Percentiles rank a stretch among this genome's conserved stretches.
Evolutionary conservation across 139 green algal species (phyloP).

Genomic region (Ettlia oleoabundans): DNA sequence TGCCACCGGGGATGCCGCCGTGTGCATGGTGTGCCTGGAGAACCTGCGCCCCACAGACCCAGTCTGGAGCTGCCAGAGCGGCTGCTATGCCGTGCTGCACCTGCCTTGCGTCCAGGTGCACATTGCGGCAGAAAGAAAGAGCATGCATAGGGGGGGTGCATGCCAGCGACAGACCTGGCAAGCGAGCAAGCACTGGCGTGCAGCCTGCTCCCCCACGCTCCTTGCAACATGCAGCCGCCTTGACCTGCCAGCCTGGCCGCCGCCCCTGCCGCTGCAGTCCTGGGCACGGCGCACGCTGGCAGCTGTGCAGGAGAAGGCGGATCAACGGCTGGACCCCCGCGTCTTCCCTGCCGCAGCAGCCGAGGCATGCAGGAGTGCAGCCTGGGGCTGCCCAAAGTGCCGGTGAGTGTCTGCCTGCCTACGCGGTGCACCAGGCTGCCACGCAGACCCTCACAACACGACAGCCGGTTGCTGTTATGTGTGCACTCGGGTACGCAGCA

Average conservation of each 20-base stretch:
- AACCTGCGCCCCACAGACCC: constrained; percentile 48
- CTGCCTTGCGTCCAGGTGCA: constrained; percentile 73
- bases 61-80: constrained; percentile 66
- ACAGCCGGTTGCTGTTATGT: too few relatives aligned
- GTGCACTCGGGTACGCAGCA: too few relatives aligned
- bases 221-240: neutral
- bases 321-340: neutral
- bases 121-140: neutral
- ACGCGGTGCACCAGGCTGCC: neutral
- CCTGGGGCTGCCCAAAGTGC: constrained; percentile 88
- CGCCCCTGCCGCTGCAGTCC: constrained; percentile 45
- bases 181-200: too few relatives aligned
- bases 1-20: constrained; percentile 41
- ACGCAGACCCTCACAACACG: neutral
- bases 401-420: constrained; percentile 13
- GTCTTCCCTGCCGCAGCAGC: constrained; percentile 30
- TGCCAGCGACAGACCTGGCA: too few relatives aligned
- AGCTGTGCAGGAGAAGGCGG: constrained; percentile 32
- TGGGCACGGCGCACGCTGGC: constrained; percentile 75
- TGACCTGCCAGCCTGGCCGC: neutral
- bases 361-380: constrained; percentile 15
- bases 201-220: too few relatives aligned
- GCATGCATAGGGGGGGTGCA: neutral
- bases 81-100: constrained; percentile 77
- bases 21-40: constrained; percentile 74